Base-by-base conservation (phyloP, 2,329 filamentous ascomycete genomes). In the Fusarium phyllophilum region DNA sequence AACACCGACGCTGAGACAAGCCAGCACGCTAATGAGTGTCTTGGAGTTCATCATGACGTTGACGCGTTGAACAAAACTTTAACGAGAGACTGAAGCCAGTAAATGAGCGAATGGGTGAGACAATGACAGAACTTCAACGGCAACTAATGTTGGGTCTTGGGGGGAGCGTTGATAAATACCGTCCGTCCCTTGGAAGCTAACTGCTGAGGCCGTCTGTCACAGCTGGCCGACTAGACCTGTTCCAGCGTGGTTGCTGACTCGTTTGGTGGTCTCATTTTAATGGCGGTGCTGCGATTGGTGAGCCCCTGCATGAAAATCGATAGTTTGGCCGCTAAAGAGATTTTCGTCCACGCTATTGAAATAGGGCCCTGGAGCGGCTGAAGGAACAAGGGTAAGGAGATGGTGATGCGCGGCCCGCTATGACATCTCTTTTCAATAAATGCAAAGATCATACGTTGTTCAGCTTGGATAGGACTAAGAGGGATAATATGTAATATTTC, bases 291-390 rank as follows among this genome's bases (percentile, higher is more conserved):
- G 11, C 31, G 39, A 41, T 67, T 67, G 65, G 62, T 20, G 29
- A 39, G 29, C 62, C 45, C 62, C 62, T 68, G 46, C 22, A 5
- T n/a, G 0, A 8, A 22, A 67, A 61, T 48, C 45, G 9, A 68
- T 68, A 68, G 63, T 34, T 44, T 26, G 22, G 10, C 36, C 11
- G 33, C 41, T 68, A 60, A 9, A 2, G 7, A 1, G 15, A 24
- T 10, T 60, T 17, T 52, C 20, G 14, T 12, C 2, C 1, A 31
- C 51, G 33, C 51, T 39, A 62, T 58, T 39, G 33, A 22, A 9
- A 33, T n/a, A 15, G 17, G 9, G n/a, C 20, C 59, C 10, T 3
- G 17, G 22, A 24, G 10, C 41, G 33, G 41, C 41, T 46, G 39
- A 26, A 39, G 6, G 5, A n/a, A 12, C 5, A 22, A n/a, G 39